These are phyloP conservation scores for Solanum chmielewskii DNA, from an alignment of 257 asterid genomes.

Conservation along the genomic window DNA sequence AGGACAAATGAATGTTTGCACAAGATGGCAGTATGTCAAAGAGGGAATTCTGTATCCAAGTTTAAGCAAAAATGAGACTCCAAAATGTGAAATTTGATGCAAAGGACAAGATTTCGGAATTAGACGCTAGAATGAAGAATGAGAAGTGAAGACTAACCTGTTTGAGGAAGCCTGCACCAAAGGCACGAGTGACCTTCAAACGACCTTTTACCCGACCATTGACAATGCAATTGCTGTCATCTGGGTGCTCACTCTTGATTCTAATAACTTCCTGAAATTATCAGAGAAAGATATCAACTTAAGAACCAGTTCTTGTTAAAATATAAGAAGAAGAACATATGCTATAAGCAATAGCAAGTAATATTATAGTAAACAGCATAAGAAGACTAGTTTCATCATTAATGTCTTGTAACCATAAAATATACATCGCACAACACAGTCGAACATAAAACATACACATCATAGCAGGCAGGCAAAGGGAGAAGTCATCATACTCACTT, in stretches of 20 bases:
- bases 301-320: background rate
- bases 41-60: background rate
- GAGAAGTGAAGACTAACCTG: conserved; percentile 38
- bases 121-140: background rate
- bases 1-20: background rate
- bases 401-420: background rate
- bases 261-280: conserved; percentile 69
- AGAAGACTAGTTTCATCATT: background rate
- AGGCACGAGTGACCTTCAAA: conserved; percentile 95
- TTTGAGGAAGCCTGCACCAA: conserved; percentile 97
- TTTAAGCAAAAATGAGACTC: background rate
- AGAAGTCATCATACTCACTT: background rate
- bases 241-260: conserved; percentile 95
- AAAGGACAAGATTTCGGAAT: background rate
- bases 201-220: conserved; percentile 95
- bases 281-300: background rate
- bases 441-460: background rate
- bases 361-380: background rate
- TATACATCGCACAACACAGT: background rate
- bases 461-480: background rate
- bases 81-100: background rate
- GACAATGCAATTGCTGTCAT: conserved; percentile 84
- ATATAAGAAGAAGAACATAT: background rate
- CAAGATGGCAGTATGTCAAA: background rate
- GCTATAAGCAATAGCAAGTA: background rate